A percentile compares a stretch with the other conserved stretches of the same genome.
phyloP scores from a whole-genome alignment of 306 rosid genomes.

The Vigna angularis region DNA sequence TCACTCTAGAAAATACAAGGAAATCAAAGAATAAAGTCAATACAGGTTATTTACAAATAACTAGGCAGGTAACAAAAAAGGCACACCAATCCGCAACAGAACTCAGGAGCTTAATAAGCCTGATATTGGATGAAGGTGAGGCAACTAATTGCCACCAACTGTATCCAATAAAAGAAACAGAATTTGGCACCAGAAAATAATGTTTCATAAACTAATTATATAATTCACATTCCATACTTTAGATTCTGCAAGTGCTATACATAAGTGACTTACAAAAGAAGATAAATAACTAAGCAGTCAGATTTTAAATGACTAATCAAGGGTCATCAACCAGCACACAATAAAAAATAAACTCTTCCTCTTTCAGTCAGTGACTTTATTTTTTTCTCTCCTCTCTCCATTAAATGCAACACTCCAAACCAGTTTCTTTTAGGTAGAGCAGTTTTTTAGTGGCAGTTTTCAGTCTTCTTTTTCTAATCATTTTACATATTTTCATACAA shows the following conservation, averaged over 20 bases:
- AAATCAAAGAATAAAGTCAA: constrained; percentile 36
- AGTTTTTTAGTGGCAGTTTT: neutral
- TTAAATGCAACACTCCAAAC: neutral
- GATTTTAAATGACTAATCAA: constrained; percentile 2
- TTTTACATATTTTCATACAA: neutral
- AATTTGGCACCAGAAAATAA: neutral
- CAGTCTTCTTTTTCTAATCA: neutral
- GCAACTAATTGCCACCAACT: neutral
- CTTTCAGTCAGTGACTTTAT: neutral
- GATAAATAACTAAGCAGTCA: neutral
- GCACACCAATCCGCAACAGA: constrained; percentile 29
- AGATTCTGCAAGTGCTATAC: neutral
- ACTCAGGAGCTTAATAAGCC: constrained; percentile 14
- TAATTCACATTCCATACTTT: neutral
- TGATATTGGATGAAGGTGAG: constrained; percentile 6
- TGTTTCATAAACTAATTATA: neutral
- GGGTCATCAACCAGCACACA: neutral
- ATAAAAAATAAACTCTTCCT: neutral
- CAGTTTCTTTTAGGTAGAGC: neutral
- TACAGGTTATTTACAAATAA: constrained; percentile 18
- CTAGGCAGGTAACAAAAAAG: constrained; percentile 21
- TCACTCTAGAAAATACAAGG: constrained; percentile 69
- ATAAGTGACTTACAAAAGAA: neutral
- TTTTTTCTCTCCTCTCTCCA: neutral
- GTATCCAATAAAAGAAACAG: neutral